Evolutionary conservation across 106 monocot species (phyloP).

Genomic region (Allium fistulosum): DNA sequence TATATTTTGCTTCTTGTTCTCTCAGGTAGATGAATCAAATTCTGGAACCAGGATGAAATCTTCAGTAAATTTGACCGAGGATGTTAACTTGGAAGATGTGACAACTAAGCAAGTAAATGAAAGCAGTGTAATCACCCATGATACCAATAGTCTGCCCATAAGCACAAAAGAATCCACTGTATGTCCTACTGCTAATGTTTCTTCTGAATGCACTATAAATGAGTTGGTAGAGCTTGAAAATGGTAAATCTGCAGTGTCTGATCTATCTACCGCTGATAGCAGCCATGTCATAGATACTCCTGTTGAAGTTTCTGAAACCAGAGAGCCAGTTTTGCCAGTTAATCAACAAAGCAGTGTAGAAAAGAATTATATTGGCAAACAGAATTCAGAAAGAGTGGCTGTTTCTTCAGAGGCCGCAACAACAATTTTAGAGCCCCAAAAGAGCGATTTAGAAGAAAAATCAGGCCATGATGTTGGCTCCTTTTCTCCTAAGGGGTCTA

Average conservation of each 20-base stretch:
- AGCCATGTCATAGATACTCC: conserved; percentile 5
- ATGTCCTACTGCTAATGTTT: not conserved
- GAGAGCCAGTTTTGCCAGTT: not conserved
- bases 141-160: conserved; percentile 3
- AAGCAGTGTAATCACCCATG: not conserved
- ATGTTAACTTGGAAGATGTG: not conserved
- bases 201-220: conserved; percentile 14
- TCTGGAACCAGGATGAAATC: not conserved
- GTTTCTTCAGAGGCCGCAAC: not conserved
- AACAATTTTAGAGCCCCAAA: too few relatives aligned
- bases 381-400: not conserved
- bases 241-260: conserved; percentile 3
- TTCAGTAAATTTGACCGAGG: conserved; percentile 1
- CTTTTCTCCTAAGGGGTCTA: not conserved
- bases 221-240: not conserved
- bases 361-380: not conserved
- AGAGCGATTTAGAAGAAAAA: not conserved
- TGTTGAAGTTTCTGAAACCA: conserved; percentile 5
- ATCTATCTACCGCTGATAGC: conserved; percentile 4
- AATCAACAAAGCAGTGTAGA: not conserved
- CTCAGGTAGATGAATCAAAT: conserved; percentile 7
- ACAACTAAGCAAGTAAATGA: not conserved
- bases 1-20: conserved; percentile 2
- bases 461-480: conserved; percentile 1
- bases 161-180: not conserved